Conservation (phyloP, 2,329 filamentous ascomycete species). For the Metarhizium brunneum region DNA sequence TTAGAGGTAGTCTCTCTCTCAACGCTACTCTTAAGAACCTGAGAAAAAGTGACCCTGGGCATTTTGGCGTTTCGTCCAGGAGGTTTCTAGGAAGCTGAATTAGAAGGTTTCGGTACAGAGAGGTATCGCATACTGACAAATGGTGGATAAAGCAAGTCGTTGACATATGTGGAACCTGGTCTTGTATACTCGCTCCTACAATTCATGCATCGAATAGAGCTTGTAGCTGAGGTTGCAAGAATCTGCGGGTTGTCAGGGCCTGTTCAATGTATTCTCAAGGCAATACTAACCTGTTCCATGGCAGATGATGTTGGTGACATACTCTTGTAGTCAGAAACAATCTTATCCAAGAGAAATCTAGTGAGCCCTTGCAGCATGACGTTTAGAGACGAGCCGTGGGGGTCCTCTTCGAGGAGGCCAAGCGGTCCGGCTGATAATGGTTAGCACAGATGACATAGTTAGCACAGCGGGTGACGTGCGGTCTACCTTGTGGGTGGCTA, state of each 20-base stretch:
- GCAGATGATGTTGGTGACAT: slow-evolving; percentile 51
- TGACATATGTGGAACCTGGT: slow-evolving; percentile 70
- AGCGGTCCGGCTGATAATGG: slow-evolving; percentile 52
- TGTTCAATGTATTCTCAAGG: background rate
- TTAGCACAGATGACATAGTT: background rate
- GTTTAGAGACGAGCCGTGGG: slow-evolving; percentile 62
- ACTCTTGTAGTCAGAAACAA: slow-evolving; percentile 65
- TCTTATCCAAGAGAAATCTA: slow-evolving; percentile 75
- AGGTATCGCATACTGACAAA: slow-evolving; percentile 16
- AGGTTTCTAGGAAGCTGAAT: slow-evolving; percentile 28
- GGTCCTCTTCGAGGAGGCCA: slow-evolving; percentile 77
- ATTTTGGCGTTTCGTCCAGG: slow-evolving; percentile 38
- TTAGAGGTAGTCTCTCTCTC: slow-evolving; percentile 82
- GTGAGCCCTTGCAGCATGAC: slow-evolving; percentile 80
- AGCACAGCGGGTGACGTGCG: background rate
- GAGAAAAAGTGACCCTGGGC: slow-evolving; percentile 64
- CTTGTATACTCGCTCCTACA: slow-evolving; percentile 81
- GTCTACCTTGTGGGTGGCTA: slow-evolving; percentile 62
- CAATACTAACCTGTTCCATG: slow-evolving; percentile 56
- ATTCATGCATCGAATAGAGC: slow-evolving; percentile 72
- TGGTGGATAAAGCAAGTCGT: slow-evolving; percentile 73
- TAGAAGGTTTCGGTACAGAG: background rate
- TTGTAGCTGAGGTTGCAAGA: slow-evolving; percentile 61
- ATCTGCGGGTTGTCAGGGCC: slow-evolving; percentile 20
- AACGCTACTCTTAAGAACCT: slow-evolving; percentile 85